A percentile compares a stretch with the other conserved stretches of the same genome.
Evolutionary conservation across 2,329 filamentous ascomycete genomes (phyloP).

Genomic region (Fusarium sp.): DNA sequence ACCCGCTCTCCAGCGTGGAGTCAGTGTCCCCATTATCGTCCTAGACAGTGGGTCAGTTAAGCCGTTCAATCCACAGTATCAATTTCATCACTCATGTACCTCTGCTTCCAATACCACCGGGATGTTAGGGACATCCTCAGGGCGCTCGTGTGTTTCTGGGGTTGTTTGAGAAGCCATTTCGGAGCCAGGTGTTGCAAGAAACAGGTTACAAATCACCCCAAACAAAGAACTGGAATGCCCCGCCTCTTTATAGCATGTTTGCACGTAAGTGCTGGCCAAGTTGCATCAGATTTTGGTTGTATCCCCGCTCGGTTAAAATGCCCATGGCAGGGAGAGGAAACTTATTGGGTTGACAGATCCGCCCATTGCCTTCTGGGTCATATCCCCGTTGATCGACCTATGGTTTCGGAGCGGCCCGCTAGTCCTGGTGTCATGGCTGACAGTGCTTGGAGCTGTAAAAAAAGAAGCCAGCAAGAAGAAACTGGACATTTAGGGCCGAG

Average conservation of each 20-base stretch:
- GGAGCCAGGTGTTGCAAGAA: accelerated
- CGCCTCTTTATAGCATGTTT: slow-evolving; percentile 21
- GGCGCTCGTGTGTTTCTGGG: neutral
- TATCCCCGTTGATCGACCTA: slow-evolving; percentile 2
- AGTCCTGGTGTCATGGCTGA: neutral
- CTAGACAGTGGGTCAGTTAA: neutral
- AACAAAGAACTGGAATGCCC: neutral
- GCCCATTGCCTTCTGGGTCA: neutral
- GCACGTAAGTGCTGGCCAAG: neutral
- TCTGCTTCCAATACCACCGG: slow-evolving; percentile 1
- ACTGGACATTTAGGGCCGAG: neutral
- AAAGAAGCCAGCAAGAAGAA: neutral
- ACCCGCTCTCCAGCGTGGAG: slow-evolving; percentile 6
- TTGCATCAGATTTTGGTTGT: slow-evolving; percentile 7
- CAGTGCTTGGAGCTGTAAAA: neutral
- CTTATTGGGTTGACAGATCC: slow-evolving; percentile 4
- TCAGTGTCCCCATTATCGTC: slow-evolving; percentile 5
- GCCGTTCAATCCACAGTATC: accelerated
- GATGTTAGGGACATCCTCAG: neutral
- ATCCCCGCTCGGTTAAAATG: slow-evolving; percentile 16
- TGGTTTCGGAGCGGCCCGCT: neutral
- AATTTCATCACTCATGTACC: neutral
- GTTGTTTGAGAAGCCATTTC: slow-evolving; percentile 2
- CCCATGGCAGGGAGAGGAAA: neutral
- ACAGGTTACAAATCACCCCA: neutral